Base-by-base conservation (phyloP, 371 early-diverging fungal species). In the Amoeboaphelidium protococcarum region DNA sequence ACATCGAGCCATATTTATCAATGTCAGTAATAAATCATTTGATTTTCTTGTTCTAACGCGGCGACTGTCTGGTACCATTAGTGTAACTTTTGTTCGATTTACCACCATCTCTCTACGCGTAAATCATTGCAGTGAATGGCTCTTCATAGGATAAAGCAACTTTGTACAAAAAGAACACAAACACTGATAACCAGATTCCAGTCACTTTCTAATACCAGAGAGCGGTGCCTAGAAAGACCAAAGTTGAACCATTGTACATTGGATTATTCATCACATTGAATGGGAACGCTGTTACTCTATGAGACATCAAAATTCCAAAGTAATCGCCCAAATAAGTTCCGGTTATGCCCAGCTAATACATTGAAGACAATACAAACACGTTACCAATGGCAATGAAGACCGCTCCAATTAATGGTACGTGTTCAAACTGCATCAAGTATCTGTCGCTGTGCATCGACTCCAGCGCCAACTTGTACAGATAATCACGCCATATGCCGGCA, bases 251-350 rank as follows among this genome's bases (percentile, higher is more conserved):
- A 44, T 73, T 68, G 57, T 88, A 88, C 89, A 88, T 88, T 19
- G 89, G 89, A 60, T 88, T 80, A 20, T 82, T 80, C 26, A 74
- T 67, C 10, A 82, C 74, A 58, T 80, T 88, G 69, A 87, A 88
- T 13, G 89, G 89, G 60, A 88, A 86, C 19, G 73, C 73, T 13
- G 82, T 82, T 46, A 87, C 83, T 31, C 79, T 74, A 49, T 68
- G 66, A 25, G 71, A 66, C 87, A 87, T 88, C 52, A 85, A 59
- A 44, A 88, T 85, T 44, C 89, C 89, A 67, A 86, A 88, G 60
- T 88, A 88, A 58, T 85, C 87, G 52, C 88, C 78, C 26, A 88
- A 62, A 52, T 85, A 88, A 21, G 89, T 88, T 44, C 89, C 89
- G 23, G 80, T 81, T 52, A 88, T 67, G 47, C 89, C 89, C 23